Base-by-base conservation (phyloP, 169 alveolate genomes). In the Cyclospora cayetanensis region DNA sequence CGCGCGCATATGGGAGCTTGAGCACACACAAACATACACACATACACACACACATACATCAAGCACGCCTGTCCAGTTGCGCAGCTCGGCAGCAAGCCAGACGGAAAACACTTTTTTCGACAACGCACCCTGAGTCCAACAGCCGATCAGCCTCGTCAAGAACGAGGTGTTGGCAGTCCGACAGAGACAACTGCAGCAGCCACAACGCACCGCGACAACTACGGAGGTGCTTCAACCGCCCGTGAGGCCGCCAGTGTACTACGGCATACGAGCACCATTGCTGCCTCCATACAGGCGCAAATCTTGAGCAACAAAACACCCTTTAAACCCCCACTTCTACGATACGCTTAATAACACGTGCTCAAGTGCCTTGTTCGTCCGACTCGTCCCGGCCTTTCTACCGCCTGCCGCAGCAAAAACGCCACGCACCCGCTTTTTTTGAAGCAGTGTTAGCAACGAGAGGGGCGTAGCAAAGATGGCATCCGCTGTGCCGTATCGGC, bases 101-200 rank as follows among this genome's bases (percentile, higher is more conserved):
- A 9, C 70, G 55, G 90, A 82, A 50, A 82, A 1, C 27, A 60
- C 27, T 0, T 9, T 2, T 18, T 76, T 31, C 35, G 35, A 43
- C 22, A 74, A 46, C 93, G 4, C 5, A 79, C 93, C 92, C 94
- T 7, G 82, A 41, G 46, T 92, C 94, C 31, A 96, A 80, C 72
- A 96, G 92, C 93, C 95, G 95, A 84, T 96, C 97, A 22, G 96
- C 97, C 91, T 96, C 97, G 89, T 96, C 97, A 20, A 96, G 93
- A 31, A 96, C 96, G 29, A 96, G 92, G 90, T 90, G 92, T 66
- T 94, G 93, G 72, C 96, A 94, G 53, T 87, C 88, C 15, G 89
- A 42, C 79, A 96, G 91, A 4, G 79, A 63, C 18, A 96, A 91
- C 87, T 89, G 83, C 29, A 25, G 34, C 25, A n/a, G n/a, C n/a